These are phyloP conservation scores for Zymoseptoria crescenta DNA, from an alignment of 2,329 filamentous ascomycete species.

Conservation along the genomic window DNA sequence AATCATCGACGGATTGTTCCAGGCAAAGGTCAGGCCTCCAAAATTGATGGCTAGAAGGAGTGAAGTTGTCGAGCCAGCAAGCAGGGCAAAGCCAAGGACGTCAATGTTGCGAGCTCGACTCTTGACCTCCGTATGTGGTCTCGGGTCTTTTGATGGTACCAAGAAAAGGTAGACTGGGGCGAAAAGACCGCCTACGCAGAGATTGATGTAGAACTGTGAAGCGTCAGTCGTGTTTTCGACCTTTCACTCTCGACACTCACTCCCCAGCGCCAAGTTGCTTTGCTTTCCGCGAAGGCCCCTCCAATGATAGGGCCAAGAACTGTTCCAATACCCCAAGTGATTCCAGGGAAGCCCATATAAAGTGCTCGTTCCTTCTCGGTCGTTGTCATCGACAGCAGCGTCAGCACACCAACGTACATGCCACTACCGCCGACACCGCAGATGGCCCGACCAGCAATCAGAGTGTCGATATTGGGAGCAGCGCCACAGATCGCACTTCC, in stretches of 20 bases:
- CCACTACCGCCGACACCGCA: slow-evolving; percentile 38
- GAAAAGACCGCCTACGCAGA: slow-evolving; percentile 28
- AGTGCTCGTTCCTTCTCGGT: slow-evolving; percentile 4
- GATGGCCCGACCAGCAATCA: slow-evolving; percentile 29
- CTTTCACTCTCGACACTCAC: not conserved
- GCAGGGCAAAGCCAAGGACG: not conserved
- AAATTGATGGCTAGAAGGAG: slow-evolving; percentile 42
- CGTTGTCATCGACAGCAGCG: slow-evolving; percentile 3
- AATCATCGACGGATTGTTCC: slow-evolving; percentile 40
- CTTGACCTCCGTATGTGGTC: not conserved
- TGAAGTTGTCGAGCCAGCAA: not conserved
- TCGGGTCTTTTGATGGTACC: slow-evolving; percentile 30
- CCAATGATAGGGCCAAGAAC: slow-evolving; percentile 9
- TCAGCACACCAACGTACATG: slow-evolving; percentile 6
- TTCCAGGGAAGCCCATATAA: slow-evolving; percentile 1
- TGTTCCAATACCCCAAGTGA: slow-evolving; percentile 6
- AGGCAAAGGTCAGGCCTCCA: slow-evolving; percentile 44
- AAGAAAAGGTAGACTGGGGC: slow-evolving; percentile 38
- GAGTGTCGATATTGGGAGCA: slow-evolving; percentile 25
- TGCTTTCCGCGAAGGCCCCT: slow-evolving; percentile 5
- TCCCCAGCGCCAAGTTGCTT: slow-evolving; percentile 9
- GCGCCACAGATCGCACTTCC: slow-evolving; percentile 28
- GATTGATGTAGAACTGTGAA: slow-evolving; percentile 38
- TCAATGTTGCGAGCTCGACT: not conserved
- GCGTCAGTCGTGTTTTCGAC: not conserved